Conservation (phyloP, 495 filamentous ascomycete genomes). For the Diplogelasinospora grovesii region DNA sequence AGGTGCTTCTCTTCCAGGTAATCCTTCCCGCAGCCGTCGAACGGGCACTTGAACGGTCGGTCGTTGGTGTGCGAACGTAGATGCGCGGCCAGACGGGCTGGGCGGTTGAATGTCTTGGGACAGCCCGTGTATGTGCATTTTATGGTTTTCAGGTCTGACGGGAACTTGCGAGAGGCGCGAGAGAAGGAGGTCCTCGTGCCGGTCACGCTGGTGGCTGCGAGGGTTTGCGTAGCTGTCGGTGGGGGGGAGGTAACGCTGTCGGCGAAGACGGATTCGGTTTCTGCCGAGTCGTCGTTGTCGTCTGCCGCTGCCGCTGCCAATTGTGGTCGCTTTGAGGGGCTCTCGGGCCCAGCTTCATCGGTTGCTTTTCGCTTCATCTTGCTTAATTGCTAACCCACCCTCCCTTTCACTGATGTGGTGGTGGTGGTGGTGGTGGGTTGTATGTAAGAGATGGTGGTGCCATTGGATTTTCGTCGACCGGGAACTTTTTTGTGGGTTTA, state of each 20-base stretch:
- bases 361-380: conserved; percentile 25
- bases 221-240: conserved; percentile 12
- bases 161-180: conserved; percentile 52
- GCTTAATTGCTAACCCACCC: no score
- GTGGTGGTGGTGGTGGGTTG: no score
- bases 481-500: conserved; percentile 21
- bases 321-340: conserved; percentile 6
- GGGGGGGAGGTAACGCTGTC: conserved; percentile 7
- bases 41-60: conserved; percentile 62
- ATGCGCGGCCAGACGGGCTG: conserved; percentile 71
- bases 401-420: no score
- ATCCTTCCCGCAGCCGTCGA: conserved; percentile 65
- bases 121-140: conserved; percentile 64
- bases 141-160: conserved; percentile 67
- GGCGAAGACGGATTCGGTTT: conserved; percentile 11
- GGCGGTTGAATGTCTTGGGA: conserved; percentile 78
- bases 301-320: not conserved
- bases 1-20: conserved; percentile 80
- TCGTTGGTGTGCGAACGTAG: conserved; percentile 74
- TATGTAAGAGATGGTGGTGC: no score
- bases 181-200: conserved; percentile 46
- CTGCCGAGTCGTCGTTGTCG: conserved; percentile 1
- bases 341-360: conserved; percentile 9
- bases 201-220: conserved; percentile 27
- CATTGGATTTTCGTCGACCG: no score